These are phyloP conservation scores for Kodamaea restingae DNA, from an alignment of 805 yeast genomes.

Conservation along the genomic window DNA sequence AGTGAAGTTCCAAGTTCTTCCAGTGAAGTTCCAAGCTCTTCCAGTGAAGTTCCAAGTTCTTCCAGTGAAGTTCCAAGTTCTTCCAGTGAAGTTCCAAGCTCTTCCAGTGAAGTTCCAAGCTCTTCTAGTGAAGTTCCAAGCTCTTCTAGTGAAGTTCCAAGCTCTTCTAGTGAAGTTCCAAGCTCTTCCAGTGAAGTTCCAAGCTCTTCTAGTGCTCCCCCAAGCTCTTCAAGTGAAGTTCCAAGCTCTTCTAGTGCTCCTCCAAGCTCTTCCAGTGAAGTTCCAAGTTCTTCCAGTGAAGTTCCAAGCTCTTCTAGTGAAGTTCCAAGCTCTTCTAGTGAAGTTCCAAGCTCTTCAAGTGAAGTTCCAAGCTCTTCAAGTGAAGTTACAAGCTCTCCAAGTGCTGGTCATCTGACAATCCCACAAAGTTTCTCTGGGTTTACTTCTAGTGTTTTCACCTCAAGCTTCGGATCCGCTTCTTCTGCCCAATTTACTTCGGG, in stretches of 20 bases:
- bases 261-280: background rate
- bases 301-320: background rate
- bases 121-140: background rate
- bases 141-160: background rate
- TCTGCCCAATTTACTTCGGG: background rate
- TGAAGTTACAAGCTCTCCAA: background rate
- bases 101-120: background rate
- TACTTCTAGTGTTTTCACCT: background rate
- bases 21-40: background rate
- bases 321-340: background rate
- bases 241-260: background rate
- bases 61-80: background rate
- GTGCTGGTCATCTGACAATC: background rate
- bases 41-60: background rate
- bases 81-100: background rate
- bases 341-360: background rate
- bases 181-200: background rate
- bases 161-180: background rate
- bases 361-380: background rate
- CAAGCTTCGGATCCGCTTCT: background rate
- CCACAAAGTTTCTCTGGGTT: background rate
- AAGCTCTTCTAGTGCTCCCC: background rate
- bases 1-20: background rate
- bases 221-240: constrained; percentile 1
- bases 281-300: background rate